Conservation (phyloP, 768 basidiomycete genomes). For the Rhizopogon rudus region DNA sequence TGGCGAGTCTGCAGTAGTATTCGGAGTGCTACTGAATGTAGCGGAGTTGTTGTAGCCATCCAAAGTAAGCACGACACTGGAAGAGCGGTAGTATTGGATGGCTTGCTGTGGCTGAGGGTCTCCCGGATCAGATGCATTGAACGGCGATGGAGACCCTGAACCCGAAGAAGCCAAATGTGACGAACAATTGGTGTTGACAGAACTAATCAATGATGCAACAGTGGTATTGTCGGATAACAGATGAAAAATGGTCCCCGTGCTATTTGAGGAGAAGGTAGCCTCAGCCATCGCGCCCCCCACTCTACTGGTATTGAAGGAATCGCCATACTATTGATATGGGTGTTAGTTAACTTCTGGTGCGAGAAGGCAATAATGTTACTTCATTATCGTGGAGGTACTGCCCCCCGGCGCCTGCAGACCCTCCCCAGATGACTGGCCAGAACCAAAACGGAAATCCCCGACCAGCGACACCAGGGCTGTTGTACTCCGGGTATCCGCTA, state of each 20-base stretch:
- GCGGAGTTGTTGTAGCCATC: constrained; percentile 67
- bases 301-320: constrained; percentile 38
- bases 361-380: constrained; percentile 22
- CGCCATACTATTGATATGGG: constrained; percentile 37
- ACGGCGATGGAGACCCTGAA: constrained; percentile 27
- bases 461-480: constrained; percentile 39
- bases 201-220: constrained; percentile 35
- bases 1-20: constrained; percentile 38
- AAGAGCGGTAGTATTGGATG: constrained; percentile 67
- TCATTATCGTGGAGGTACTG: constrained; percentile 36
- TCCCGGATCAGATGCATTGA: constrained; percentile 22
- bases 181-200: constrained; percentile 41
- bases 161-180: constrained; percentile 28
- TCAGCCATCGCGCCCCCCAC: constrained; percentile 42
- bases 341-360: constrained; percentile 8
- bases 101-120: constrained; percentile 45
- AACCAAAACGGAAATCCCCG: constrained; percentile 60
- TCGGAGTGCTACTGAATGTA: constrained; percentile 32
- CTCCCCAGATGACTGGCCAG: constrained; percentile 58
- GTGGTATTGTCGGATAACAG: constrained; percentile 47
- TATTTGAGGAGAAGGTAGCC: constrained; percentile 36
- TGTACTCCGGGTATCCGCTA: constrained; percentile 55
- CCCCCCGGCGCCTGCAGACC: constrained; percentile 18
- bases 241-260: constrained; percentile 36
- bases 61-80: constrained; percentile 54